Percentiles rank a stretch among this genome's conserved stretches.
Conservation (phyloP, 176 grass and related monocot genomes). For the Bromus sterilis region DNA sequence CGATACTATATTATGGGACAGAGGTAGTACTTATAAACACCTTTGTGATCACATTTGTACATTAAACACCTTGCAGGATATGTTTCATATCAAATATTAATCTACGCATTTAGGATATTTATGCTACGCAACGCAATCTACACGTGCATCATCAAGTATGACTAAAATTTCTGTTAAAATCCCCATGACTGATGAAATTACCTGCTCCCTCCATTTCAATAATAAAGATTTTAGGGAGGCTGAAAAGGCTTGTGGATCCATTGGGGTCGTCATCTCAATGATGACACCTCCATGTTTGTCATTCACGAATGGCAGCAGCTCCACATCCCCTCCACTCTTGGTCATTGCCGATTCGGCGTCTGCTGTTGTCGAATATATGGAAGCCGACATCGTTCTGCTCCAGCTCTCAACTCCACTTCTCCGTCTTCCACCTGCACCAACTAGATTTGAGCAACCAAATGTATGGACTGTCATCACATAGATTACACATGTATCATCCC, state of each 20-base stretch:
- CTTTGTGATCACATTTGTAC: background rate
- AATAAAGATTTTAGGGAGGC: constrained; percentile 62
- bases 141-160: background rate
- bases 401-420: background rate
- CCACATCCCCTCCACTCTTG: constrained; percentile 4
- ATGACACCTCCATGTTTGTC: constrained; percentile 77
- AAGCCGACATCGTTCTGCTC: constrained; percentile 37
- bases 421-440: background rate
- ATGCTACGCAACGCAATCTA: background rate
- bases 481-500: background rate
- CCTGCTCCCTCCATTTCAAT: constrained; percentile 68
- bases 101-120: background rate
- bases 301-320: constrained; percentile 47
- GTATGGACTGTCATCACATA: background rate
- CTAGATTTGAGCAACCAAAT: background rate
- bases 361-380: constrained; percentile 12
- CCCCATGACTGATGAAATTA: constrained; percentile 12
- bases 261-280: constrained; percentile 50
- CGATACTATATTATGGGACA: no score
- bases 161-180: no score
- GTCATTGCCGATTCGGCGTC: background rate
- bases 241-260: constrained; percentile 58
- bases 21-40: background rate
- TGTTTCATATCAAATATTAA: background rate
- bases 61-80: background rate